Conservation (phyloP, 768 basidiomycete genomes). For the Auricularia cornea region DNA sequence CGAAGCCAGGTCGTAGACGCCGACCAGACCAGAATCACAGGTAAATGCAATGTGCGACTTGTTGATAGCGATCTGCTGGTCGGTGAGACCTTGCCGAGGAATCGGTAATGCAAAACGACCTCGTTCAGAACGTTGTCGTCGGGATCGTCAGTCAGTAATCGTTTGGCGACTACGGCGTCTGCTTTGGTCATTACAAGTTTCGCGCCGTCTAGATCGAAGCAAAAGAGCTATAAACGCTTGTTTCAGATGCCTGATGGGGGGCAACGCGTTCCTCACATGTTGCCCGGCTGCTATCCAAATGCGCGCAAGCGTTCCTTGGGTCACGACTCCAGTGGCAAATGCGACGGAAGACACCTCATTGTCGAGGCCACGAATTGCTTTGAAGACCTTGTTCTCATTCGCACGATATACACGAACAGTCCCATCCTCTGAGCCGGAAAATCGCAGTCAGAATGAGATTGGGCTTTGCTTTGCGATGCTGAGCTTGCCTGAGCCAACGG, state of each 20-base stretch:
- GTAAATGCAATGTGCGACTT: constrained; percentile 53
- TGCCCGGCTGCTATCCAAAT: constrained; percentile 63
- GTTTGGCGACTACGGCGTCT: constrained; percentile 41
- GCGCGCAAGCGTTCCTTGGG: constrained; percentile 25
- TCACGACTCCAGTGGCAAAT: constrained; percentile 32
- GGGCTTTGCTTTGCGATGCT: neutral
- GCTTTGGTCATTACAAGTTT: constrained; percentile 46
- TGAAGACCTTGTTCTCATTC: constrained; percentile 49
- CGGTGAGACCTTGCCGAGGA: constrained; percentile 29
- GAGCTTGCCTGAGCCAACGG: neutral
- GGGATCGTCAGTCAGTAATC: constrained; percentile 33
- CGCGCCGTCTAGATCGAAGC: constrained; percentile 35
- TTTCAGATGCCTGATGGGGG: neutral
- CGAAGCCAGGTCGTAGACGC: constrained; percentile 51
- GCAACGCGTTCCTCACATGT: constrained; percentile 32
- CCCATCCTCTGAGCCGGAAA: constrained; percentile 49
- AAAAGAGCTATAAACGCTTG: constrained; percentile 21
- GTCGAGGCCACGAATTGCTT: constrained; percentile 51
- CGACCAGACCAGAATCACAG: constrained; percentile 61
- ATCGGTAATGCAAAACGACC: constrained; percentile 27
- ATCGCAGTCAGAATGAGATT: neutral
- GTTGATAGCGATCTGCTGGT: constrained; percentile 51
- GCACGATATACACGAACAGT: constrained; percentile 57
- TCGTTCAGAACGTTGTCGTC: constrained; percentile 61
- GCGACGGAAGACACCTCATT: constrained; percentile 56